Conservation (phyloP, 1,139 yeast species). For the Yueomyces sp. region DNA sequence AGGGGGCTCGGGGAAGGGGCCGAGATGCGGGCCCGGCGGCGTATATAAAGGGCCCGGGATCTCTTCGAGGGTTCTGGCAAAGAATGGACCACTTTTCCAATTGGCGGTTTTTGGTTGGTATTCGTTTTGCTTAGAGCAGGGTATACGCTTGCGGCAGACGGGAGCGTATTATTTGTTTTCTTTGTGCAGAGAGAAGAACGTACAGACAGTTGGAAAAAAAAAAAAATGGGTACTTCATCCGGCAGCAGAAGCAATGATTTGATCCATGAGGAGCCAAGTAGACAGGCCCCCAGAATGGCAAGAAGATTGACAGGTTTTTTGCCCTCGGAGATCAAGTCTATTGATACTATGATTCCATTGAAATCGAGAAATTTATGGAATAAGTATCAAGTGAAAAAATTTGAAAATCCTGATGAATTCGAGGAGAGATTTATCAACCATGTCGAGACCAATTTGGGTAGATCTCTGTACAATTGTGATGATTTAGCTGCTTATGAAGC, state of each 20-base stretch:
- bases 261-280: conserved; percentile 20
- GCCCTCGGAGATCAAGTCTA: conserved; percentile 75
- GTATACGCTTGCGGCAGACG: too few species aligned
- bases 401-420: conserved; percentile 44
- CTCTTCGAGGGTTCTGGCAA: too few species aligned
- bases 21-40: too few species aligned
- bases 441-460: conserved; percentile 80
- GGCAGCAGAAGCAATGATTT: conserved; percentile 17
- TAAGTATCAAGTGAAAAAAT: conserved; percentile 43
- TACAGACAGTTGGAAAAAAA: background rate
- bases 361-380: conserved; percentile 69
- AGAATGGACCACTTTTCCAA: too few species aligned
- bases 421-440: conserved; percentile 66
- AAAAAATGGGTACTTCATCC: conserved; percentile 4
- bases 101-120: too few species aligned
- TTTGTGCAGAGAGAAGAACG: background rate
- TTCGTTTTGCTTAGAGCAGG: too few species aligned
- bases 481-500: conserved; percentile 90
- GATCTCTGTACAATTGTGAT: conserved; percentile 86
- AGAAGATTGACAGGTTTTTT: conserved; percentile 85
- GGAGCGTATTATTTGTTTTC: background rate
- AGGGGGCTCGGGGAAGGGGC: too few species aligned
- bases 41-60: too few species aligned
- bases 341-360: conserved; percentile 72
- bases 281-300: conserved; percentile 28